Evolutionary conservation across 2,329 filamentous ascomycete genomes (phyloP).

Genomic region (Trichoderma endophyticum): DNA sequence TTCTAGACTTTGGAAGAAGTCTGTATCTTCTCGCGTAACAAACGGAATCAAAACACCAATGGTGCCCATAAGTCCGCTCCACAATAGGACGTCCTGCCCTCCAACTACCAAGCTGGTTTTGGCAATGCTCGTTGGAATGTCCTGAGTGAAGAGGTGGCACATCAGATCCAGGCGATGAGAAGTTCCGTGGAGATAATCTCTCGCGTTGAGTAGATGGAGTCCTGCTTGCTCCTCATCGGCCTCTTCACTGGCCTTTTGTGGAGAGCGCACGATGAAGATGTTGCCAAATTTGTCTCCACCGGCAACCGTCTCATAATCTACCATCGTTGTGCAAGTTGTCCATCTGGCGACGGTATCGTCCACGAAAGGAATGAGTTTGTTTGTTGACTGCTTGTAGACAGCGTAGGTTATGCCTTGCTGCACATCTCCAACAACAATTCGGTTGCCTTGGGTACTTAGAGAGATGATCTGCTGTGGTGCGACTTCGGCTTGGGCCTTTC

Average conservation of each 20-base stretch:
- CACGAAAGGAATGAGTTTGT: conserved; percentile 87
- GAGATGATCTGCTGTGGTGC: conserved; percentile 81
- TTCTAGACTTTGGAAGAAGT: conserved; percentile 96
- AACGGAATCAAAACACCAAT: conserved; percentile 93
- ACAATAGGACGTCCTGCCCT: conserved; percentile 85
- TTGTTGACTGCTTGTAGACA: conserved; percentile 89
- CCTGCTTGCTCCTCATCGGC: conserved; percentile 90
- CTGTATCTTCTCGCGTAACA: conserved; percentile 83
- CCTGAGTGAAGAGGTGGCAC: conserved; percentile 85
- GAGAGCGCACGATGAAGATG: conserved; percentile 86
- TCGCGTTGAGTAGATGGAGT: conserved; percentile 84
- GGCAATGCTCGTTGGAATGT: conserved; percentile 85
- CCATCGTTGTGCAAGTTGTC: conserved; percentile 88
- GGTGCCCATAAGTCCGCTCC: conserved; percentile 92
- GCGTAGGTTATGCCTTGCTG: conserved; percentile 89
- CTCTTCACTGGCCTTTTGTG: conserved; percentile 79
- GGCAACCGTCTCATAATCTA: conserved; percentile 94
- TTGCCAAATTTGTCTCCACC: conserved; percentile 99
- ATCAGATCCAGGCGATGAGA: conserved; percentile 81
- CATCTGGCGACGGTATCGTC: conserved; percentile 88
- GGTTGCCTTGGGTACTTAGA: conserved; percentile 83
- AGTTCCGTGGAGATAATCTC: conserved; percentile 84
- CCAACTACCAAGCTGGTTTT: conserved; percentile 89
- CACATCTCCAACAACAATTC: conserved; percentile 88
- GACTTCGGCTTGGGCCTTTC: conserved; percentile 82